Evolutionary conservation across 768 basidiomycete genomes (phyloP).

Genomic region (Dentipellis sp.): DNA sequence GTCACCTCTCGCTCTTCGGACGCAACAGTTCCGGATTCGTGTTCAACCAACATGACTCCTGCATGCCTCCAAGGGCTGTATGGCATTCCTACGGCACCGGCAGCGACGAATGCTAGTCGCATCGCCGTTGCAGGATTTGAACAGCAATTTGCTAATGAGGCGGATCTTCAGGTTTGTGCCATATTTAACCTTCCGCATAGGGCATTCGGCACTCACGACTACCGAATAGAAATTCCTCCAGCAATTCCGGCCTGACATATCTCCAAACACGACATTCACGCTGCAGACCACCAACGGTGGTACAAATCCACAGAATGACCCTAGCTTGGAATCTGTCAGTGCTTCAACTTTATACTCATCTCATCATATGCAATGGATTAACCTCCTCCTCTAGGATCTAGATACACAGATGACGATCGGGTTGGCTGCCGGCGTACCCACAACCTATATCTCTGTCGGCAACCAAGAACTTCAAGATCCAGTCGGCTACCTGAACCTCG

Average conservation of each 20-base stretch:
- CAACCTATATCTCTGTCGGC: slow-evolving; percentile 20
- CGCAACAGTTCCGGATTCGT: neutral
- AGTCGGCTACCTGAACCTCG: slow-evolving; percentile 13
- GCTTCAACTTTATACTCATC: slow-evolving; percentile 7
- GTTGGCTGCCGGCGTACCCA: slow-evolving; percentile 16
- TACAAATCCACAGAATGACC: neutral
- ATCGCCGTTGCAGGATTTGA: slow-evolving; percentile 17
- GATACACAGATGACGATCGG: slow-evolving; percentile 16
- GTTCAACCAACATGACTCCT: slow-evolving; percentile 14
- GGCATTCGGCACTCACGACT: neutral
- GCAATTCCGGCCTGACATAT: neutral
- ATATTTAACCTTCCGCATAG: neutral
- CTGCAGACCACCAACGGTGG: neutral
- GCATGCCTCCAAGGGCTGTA: slow-evolving; percentile 17
- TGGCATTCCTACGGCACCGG: slow-evolving; percentile 15
- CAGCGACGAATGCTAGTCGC: slow-evolving; percentile 8
- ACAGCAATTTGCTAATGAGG: slow-evolving; percentile 15
- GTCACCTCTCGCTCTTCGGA: neutral
- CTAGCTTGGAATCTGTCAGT: neutral
- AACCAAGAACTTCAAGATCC: slow-evolving; percentile 8
- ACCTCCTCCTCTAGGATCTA: slow-evolving; percentile 10
- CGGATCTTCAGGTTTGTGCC: slow-evolving; percentile 5
- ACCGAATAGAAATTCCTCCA: neutral
- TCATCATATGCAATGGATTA: neutral
- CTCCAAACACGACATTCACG: neutral